Evolutionary conservation across 176 grass and related monocot genomes (phyloP).

Genomic region (Microstegium vimineum): DNA sequence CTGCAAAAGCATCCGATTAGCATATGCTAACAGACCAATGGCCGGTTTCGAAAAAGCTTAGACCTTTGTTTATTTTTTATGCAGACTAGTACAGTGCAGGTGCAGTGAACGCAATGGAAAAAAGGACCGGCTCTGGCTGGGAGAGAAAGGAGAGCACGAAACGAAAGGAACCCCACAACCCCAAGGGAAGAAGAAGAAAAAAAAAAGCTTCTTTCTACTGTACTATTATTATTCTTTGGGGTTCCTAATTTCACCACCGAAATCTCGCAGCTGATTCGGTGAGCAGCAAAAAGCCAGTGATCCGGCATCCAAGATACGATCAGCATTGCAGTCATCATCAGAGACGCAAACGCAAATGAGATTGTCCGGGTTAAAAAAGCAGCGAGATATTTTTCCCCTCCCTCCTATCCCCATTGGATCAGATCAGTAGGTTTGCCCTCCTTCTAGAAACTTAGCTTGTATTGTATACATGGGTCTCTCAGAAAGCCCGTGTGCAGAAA

Average conservation of each 20-base stretch:
- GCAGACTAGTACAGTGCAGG: not conserved
- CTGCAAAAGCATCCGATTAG: conserved; percentile 21
- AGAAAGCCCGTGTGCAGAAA: conserved; percentile 21
- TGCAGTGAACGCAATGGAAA: not conserved
- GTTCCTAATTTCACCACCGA: not conserved
- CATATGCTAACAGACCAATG: conserved; percentile 13
- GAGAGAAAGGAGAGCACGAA: not conserved
- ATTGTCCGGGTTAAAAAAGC: not conserved
- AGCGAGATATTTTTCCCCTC: not conserved
- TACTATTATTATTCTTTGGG: too few species aligned
- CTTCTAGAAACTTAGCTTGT: conserved; percentile 34
- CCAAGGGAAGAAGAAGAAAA: not conserved
- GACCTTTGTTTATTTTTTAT: not conserved
- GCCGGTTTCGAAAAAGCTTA: not conserved
- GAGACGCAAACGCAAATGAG: conserved; percentile 4
- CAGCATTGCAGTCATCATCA: not conserved
- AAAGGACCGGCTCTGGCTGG: too few species aligned
- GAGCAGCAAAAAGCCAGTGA: not conserved
- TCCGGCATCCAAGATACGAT: conserved; percentile 7
- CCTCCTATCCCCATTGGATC: not conserved
- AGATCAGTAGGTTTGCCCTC: not conserved
- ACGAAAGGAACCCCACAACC: not conserved
- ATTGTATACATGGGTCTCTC: not conserved
- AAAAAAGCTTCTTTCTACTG: not conserved
- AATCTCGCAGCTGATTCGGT: conserved; percentile 21